Base-by-base conservation (phyloP, 2,329 filamentous ascomycete species). In the Periconia macrospinosa region DNA sequence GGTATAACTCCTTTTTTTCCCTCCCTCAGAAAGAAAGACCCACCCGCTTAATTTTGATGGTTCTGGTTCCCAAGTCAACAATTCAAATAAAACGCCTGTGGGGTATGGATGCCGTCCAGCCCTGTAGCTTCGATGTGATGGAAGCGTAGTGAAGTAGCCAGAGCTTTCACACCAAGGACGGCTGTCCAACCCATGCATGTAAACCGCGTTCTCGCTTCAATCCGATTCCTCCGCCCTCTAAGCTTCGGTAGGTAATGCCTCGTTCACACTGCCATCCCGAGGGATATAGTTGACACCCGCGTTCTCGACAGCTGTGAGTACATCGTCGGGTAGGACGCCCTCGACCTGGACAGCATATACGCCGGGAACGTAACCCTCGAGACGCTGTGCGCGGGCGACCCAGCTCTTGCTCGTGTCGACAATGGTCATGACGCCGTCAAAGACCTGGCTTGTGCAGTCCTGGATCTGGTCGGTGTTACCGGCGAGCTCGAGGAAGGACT, bases 341-440 rank as follows among this genome's bases (percentile, higher is more conserved):
- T 89, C 91, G 20, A 99, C 94, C 78, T 97, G 97, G 52, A 92
- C 90, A 17, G 94, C 94, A 77, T 99, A 99, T 53, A 95, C 87
- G 50, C 94, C 94, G 15, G 86, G 84, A 49, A 94, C 88, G 74
- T 96, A 97, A 51, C 85, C 86, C 72, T 97, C 91, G 55, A 99
- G 78, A 9, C 94, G 85, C 81, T 97, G 92, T 89, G 92, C 97
- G 71, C 91, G 90, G n/a, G 93, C 92, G 46, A 97, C 91, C 94
- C 94, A 99, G 68, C 90, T 95, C 62, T 82, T 84, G 42, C 79
- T 78, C n/a, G 92, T 92, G 71, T 97, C 88, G 45, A 88, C 86
- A 37, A 97, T 83, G 41, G 90, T 86, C 72, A 97, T 91, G 60
- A 97, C 78, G 45, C 94, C 94, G 75, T 99, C 94, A 72, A 94